Conservation (phyloP, 768 basidiomycete species). For the Rubroboletus satanas region DNA sequence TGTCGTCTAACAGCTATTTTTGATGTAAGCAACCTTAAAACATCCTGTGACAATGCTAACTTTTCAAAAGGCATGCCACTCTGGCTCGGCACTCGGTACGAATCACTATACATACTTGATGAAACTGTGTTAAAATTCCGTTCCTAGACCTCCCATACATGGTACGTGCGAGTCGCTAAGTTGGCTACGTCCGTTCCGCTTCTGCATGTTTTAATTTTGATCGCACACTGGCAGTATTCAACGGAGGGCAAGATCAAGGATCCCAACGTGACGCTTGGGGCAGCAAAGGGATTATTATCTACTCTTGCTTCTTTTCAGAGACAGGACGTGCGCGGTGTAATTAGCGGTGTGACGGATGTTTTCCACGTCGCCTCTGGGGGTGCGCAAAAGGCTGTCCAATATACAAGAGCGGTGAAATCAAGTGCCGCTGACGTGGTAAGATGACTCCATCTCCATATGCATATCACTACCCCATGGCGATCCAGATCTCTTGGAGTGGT, state of each 20-base stretch:
- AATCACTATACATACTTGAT: background rate
- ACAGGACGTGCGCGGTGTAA: constrained; percentile 76
- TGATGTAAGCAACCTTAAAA: constrained; percentile 49
- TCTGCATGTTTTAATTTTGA: background rate
- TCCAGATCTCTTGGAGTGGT: constrained; percentile 79
- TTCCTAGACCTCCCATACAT: constrained; percentile 62
- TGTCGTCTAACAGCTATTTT: constrained; percentile 86
- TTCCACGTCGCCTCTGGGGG: constrained; percentile 71
- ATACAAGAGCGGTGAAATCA: constrained; percentile 60
- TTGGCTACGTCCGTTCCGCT: background rate
- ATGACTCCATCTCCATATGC: constrained; percentile 7
- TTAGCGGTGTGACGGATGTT: constrained; percentile 69
- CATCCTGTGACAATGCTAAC: background rate
- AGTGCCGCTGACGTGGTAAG: constrained; percentile 84
- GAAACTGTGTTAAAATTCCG: background rate
- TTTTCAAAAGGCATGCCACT: constrained; percentile 69
- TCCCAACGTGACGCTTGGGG: constrained; percentile 83
- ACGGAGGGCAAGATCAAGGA: constrained; percentile 96
- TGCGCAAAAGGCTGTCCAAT: constrained; percentile 58
- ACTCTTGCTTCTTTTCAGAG: constrained; percentile 73
- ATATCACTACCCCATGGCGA: background rate
- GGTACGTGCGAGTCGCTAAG: constrained; percentile 34
- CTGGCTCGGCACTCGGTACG: constrained; percentile 80
- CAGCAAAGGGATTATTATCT: constrained; percentile 80
- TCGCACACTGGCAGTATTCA: constrained; percentile 57